Evolutionary conservation across 2,329 filamentous ascomycete species (phyloP), one percentile per base, ranked within the genome.

Genomic region (Aspergillus bombycis): DNA sequence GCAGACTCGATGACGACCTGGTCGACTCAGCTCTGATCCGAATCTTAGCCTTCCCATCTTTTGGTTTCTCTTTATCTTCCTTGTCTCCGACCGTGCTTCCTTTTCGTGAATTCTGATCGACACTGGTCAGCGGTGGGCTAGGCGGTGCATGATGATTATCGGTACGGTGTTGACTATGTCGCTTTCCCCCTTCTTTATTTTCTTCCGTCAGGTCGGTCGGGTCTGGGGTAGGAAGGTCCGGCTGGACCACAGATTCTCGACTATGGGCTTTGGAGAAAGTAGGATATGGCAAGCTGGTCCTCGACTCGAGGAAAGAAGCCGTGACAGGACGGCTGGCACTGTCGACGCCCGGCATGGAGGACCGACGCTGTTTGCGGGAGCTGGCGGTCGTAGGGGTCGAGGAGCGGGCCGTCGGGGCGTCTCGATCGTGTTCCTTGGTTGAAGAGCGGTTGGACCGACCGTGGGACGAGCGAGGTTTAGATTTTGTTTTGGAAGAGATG

Each of bases 261-360:
- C 93, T 96, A 77, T 96, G 92, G 14, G 91, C 91, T 79, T 96
- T 97, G 79, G 91, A 95, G 78, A 96, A 93, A 12, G 85, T 85
- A 1, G 93, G 92, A 75, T 97, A 96, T 8, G 92, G 90, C 48
- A 91, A 75, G 65, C 84, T 85, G 32, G 78, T 72, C 66, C 79
- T 81, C 55, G 80, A 81, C 57, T 80, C 80, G 61, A 79, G 72
- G 67, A 80, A 78, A 23, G 77, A 79, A 63, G 75, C 75, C 55
- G 75, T 71, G 53, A 68, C 74, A 46, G 74, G 70, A 56, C 70
- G 72, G 67, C 68, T 74, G 48, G 67, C 70, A 45, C 74, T 73
- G 62, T 82, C 78, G 61, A 82, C 75, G 57, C 84, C 84, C 36
- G 87, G 77, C 79, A 87, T 86, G 76, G 87, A 85, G 58, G 85